Evolutionary conservation across 495 filamentous ascomycete species (phyloP), one percentile per base, ranked within the genome.

Genomic region (Lophiotrema nucula): DNA sequence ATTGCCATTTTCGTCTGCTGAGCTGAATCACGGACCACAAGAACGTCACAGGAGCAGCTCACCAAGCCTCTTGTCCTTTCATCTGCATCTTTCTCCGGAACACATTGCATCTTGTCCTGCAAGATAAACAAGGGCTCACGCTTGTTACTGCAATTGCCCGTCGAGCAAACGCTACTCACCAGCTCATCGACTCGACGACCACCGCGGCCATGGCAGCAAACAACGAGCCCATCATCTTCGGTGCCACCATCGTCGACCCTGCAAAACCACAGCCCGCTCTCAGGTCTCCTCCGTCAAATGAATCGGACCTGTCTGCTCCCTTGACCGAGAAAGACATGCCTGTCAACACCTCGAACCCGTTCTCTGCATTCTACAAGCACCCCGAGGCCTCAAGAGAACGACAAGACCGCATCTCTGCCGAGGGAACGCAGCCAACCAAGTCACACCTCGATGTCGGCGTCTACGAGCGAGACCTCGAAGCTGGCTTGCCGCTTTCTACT

Each of bases 321-420:
- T 50, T 39, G 38, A 25, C 28, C 15, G 57, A 60, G 26, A 60
- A 60, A 39, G 57, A 44, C 1, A n/a, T 38, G 1, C 21, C 23
- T 47, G 37, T 56, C 56, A 57, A 64, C 56, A 37, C 60, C 2
- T 38, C 65, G 6, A 64, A 66, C 56, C 81, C 82, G 16, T 82
- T 69, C 65, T 83, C 80, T 0, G 79, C 83, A 16, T 85, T 84
- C 73, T 84, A 84, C 70, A 71, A 72, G 48, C 81, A 84, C 68
- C 74, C 74, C 13, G 74, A 76, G 5, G 68, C 74, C 8, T 8
- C 8, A 8, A 8, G 31, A 8, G 31, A 35, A 15, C 31, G 31
- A 35, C 31, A 35, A 8, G 4, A 22, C 5, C 24, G 13, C 15
- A 15, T 4, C 10, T 33, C 24, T 22, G 15, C 38, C 22, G 4